phyloP scores from a whole-genome alignment of 768 basidiomycete genomes.

The Cantharellus cinnabarinus region DNA sequence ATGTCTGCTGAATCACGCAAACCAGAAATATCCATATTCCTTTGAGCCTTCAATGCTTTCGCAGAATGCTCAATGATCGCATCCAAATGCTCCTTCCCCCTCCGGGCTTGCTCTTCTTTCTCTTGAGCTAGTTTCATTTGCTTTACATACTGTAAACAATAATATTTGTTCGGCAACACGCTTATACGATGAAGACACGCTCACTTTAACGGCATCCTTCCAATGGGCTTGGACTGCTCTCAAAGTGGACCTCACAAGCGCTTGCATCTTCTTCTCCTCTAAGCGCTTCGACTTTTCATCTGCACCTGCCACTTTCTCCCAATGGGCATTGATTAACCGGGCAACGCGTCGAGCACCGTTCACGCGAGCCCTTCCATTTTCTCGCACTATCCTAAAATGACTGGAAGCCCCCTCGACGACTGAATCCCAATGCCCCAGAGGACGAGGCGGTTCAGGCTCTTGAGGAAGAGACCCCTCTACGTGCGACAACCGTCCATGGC shows the following conservation, averaged over 20 bases:
- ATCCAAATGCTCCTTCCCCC: constrained; percentile 73
- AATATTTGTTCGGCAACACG: neutral
- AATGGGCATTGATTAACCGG: constrained; percentile 46
- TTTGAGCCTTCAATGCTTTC: constrained; percentile 67
- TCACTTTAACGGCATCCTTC: constrained; percentile 70
- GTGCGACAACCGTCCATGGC: constrained; percentile 28
- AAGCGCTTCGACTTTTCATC: constrained; percentile 36
- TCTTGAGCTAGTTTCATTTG: constrained; percentile 37
- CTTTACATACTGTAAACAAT: constrained; percentile 39
- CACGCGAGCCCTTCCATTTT: constrained; percentile 20
- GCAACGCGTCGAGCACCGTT: constrained; percentile 33
- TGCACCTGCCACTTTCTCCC: constrained; percentile 43
- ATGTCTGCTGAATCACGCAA: neutral
- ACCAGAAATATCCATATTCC: constrained; percentile 25
- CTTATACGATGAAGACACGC: constrained; percentile 14
- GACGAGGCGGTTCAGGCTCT: constrained; percentile 10
- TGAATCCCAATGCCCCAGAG: constrained; percentile 17
- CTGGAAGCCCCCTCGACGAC: constrained; percentile 18
- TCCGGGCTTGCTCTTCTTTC: constrained; percentile 58
- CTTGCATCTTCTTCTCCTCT: constrained; percentile 47
- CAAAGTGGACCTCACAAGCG: constrained; percentile 50
- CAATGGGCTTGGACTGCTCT: constrained; percentile 57
- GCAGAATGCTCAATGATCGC: constrained; percentile 81
- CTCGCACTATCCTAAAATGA: constrained; percentile 16
- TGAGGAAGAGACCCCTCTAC: constrained; percentile 14